A percentile compares a stretch with the other conserved stretches of the same genome.
phyloP scores from a whole-genome alignment of 1,139 yeast genomes.

The Hyphopichia khmerensis region DNA sequence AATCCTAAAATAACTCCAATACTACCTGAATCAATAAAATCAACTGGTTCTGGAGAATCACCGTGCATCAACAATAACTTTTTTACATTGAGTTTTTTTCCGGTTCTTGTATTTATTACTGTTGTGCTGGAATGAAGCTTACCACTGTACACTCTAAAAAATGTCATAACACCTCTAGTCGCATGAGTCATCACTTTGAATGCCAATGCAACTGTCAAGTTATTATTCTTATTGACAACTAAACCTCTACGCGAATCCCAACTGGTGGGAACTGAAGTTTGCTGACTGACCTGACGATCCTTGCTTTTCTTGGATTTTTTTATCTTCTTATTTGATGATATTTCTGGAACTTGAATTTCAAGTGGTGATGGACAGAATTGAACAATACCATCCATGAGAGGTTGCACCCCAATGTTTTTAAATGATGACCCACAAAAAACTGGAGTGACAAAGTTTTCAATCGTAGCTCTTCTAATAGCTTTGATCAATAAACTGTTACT shows the following conservation, averaged over 20 bases:
- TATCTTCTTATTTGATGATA: constrained; percentile 25
- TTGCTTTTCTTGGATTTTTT: constrained; percentile 6
- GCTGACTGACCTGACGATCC: constrained; percentile 4
- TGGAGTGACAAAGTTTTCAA: constrained; percentile 63
- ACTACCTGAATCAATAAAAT: constrained; percentile 65
- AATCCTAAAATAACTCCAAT: constrained; percentile 86
- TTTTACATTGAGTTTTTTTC: constrained; percentile 62
- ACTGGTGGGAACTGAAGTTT: constrained; percentile 28
- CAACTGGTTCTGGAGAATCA: constrained; percentile 73
- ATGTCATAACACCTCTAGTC: constrained; percentile 79
- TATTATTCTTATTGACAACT: constrained; percentile 52
- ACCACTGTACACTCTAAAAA: constrained; percentile 87
- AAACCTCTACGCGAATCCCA: constrained; percentile 48
- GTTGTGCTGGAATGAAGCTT: constrained; percentile 58
- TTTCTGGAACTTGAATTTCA: constrained; percentile 60
- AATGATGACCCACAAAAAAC: constrained; percentile 93
- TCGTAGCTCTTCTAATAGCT: constrained; percentile 65
- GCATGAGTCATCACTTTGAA: constrained; percentile 90
- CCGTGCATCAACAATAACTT: constrained; percentile 86
- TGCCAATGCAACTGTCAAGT: constrained; percentile 76
- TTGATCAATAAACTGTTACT: constrained; percentile 49
- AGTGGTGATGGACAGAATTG: constrained; percentile 81
- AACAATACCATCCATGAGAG: constrained; percentile 79
- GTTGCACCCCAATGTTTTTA: constrained; percentile 91
- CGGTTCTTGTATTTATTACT: constrained; percentile 68